A percentile compares a stretch with the other conserved stretches of the same genome.
Evolutionary conservation across 345 rosid genomes (phyloP).

Genomic region (Psidium friedrichsthalianum): DNA sequence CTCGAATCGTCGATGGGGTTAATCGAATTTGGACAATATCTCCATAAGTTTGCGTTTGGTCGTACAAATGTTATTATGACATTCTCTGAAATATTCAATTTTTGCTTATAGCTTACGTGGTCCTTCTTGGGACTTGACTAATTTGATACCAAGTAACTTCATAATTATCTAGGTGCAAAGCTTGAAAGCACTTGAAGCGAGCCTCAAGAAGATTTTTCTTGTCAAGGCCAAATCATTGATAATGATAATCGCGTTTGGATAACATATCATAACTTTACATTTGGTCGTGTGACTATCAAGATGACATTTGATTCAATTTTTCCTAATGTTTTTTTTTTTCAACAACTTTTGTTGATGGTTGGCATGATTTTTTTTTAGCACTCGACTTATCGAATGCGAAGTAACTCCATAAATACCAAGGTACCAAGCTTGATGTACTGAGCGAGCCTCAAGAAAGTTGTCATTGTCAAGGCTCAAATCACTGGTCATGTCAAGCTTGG

Average conservation of each 20-base stretch:
- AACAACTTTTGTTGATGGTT: too few species aligned
- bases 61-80: rapidly evolving
- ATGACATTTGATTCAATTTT: background rate
- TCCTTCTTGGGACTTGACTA: background rate
- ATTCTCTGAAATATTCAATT: rapidly evolving
- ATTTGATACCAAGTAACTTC: too few species aligned
- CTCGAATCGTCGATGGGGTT: background rate
- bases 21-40: too few species aligned
- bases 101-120: background rate
- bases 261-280: background rate
- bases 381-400: background rate
- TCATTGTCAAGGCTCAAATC: background rate
- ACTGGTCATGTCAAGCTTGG: background rate
- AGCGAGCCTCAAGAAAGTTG: background rate
- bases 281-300: rapidly evolving
- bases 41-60: background rate
- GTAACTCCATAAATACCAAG: background rate
- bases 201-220: too few species aligned
- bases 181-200: too few species aligned
- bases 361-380: background rate
- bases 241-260: too few species aligned
- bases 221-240: too few species aligned
- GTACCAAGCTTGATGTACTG: background rate
- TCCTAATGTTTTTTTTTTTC: background rate
- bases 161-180: too few species aligned